Conservation (phyloP, 371 early-diverging fungal species). For the Mortierella sp. region DNA sequence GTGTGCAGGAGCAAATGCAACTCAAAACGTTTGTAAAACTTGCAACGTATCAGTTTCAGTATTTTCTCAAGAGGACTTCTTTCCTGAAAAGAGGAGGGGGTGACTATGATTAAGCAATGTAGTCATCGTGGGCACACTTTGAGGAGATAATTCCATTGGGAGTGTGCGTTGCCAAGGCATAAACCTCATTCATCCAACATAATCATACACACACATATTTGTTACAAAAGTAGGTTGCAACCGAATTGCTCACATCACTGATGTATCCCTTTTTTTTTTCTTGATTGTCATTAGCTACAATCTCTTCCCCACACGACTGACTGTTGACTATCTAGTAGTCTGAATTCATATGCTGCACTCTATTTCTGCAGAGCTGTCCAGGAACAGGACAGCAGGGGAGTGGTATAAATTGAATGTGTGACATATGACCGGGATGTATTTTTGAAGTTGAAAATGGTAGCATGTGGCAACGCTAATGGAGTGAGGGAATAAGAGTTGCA, state of each 20-base stretch:
- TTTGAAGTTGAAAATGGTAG: too few relatives aligned
- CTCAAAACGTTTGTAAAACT: background rate
- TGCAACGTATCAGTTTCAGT: constrained; percentile 14
- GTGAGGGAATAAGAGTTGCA: background rate
- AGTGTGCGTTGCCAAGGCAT: background rate
- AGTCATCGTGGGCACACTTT: background rate
- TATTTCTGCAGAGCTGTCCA: background rate
- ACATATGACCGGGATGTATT: background rate
- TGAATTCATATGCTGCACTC: background rate
- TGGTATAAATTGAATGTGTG: background rate
- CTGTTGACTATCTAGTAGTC: background rate
- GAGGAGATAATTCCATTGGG: background rate
- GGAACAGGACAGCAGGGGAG: background rate
- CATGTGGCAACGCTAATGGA: too few relatives aligned
- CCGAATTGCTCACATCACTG: background rate
- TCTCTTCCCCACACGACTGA: background rate
- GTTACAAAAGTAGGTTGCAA: background rate
- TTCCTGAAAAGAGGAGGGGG: background rate
- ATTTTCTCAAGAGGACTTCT: background rate
- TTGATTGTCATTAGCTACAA: background rate
- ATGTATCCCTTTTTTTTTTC: background rate
- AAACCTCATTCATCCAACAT: background rate
- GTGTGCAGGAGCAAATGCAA: background rate
- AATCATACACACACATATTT: background rate
- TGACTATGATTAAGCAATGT: background rate